Percentiles rank a stretch among this genome's conserved stretches.
These are phyloP conservation scores for Ceratocystis variospora DNA, from an alignment of 2,329 filamentous ascomycete genomes.

Conservation along the genomic window DNA sequence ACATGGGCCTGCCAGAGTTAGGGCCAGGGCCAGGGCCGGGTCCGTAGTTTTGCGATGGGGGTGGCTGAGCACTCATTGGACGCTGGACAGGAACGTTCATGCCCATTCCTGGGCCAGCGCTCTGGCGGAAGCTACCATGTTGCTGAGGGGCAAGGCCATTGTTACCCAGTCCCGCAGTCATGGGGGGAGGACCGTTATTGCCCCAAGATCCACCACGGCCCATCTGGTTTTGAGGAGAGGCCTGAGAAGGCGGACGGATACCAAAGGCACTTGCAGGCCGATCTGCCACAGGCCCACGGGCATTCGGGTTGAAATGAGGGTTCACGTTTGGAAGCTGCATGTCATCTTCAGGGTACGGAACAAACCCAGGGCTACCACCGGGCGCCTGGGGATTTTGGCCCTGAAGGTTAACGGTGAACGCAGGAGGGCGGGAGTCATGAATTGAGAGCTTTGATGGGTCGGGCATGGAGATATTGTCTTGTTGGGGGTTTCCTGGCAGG, in stretches of 20 bases:
- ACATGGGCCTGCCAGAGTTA: constrained; percentile 24
- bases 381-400: constrained; percentile 21
- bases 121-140: constrained; percentile 14
- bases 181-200: constrained; percentile 2
- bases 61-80: constrained; percentile 13
- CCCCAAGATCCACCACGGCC: constrained; percentile 16
- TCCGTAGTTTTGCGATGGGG: constrained; percentile 15
- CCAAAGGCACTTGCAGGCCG: constrained; percentile 41
- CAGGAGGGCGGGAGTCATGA: constrained; percentile 31
- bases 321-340: constrained; percentile 26
- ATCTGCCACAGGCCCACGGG: constrained; percentile 37
- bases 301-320: constrained; percentile 34
- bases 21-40: constrained; percentile 26
- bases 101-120: constrained; percentile 14
- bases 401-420: constrained; percentile 39
- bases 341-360: constrained; percentile 43
- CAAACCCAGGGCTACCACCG: constrained; percentile 30
- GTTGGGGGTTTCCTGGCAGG: constrained; percentile 19
- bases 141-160: constrained; percentile 13
- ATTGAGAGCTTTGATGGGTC: constrained; percentile 27
- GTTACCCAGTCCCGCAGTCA: constrained; percentile 8
- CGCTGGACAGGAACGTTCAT: constrained; percentile 12
- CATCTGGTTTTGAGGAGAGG: constrained; percentile 12
- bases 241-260: constrained; percentile 32
- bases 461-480: constrained; percentile 24